Percentiles rank a stretch among this genome's conserved stretches.
phyloP scores from a whole-genome alignment of 83 land plant genomes.

The Picea abies region DNA sequence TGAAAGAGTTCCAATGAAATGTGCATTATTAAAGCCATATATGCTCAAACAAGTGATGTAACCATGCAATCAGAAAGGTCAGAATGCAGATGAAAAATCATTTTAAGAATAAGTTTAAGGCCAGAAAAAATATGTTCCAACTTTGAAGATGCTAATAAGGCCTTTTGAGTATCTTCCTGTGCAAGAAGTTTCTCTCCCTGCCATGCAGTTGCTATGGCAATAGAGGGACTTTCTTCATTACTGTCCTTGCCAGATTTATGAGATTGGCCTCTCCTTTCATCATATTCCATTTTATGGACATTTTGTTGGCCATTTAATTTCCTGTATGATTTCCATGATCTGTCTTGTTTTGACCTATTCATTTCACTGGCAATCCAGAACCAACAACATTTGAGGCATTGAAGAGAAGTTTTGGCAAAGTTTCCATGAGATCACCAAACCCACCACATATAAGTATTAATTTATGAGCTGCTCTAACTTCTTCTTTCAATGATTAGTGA shows the following conservation, averaged over 20 bases:
- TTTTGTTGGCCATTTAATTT: conserved; percentile 11
- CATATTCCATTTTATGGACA: conserved; percentile 21
- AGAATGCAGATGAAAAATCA: conserved; percentile 36
- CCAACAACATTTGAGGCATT: background rate
- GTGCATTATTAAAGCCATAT: background rate
- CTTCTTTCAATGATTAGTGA: conserved; percentile 21
- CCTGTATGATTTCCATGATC: too few relatives aligned
- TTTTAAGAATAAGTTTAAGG: conserved; percentile 51
- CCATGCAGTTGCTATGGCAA: conserved; percentile 75
- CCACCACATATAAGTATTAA: conserved; percentile 29
- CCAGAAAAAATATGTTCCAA: conserved; percentile 35
- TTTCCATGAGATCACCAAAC: too few relatives aligned
- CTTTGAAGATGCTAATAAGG: conserved; percentile 41
- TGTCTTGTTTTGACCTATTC: too few relatives aligned
- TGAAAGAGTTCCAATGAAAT: too few relatives aligned
- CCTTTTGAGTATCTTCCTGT: conserved; percentile 42
- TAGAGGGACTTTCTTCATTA: conserved; percentile 20
- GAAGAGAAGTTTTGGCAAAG: too few relatives aligned
- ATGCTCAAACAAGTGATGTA: conserved; percentile 54
- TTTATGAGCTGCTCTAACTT: conserved; percentile 69
- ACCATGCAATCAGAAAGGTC: conserved; percentile 34
- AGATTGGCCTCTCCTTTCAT: background rate
- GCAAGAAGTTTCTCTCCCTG: conserved; percentile 68
- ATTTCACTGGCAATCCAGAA: background rate
- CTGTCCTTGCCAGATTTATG: too few relatives aligned